These are phyloP conservation scores for Kurtzmaniella fragi DNA, from an alignment of 805 yeast genomes.

Conservation along the genomic window DNA sequence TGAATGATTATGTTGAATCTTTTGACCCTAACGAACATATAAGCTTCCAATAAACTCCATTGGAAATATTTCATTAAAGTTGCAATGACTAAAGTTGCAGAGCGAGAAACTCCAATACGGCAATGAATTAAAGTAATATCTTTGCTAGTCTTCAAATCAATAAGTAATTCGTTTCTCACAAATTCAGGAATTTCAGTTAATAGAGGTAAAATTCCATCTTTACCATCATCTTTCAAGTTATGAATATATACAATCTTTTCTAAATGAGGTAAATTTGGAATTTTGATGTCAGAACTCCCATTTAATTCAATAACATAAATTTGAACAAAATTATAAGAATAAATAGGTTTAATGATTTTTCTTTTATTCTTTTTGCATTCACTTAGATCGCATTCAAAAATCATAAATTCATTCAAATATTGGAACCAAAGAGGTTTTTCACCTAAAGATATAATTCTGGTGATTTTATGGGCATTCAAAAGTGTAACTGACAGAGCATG, in stretches of 20 bases:
- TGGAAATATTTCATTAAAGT: slow-evolving; percentile 29
- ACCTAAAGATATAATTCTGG: slow-evolving; percentile 28
- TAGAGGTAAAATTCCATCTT: slow-evolving; percentile 25
- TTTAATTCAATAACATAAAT: slow-evolving; percentile 16
- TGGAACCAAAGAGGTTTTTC: slow-evolving; percentile 31
- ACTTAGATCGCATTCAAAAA: slow-evolving; percentile 9
- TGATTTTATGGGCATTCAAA: slow-evolving; percentile 17
- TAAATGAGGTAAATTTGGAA: slow-evolving; percentile 7
- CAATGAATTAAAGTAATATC: slow-evolving; percentile 29
- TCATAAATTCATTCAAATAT: slow-evolving; percentile 5
- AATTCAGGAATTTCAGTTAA: slow-evolving; percentile 23
- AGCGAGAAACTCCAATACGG: slow-evolving; percentile 38
- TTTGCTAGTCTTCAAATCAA: slow-evolving; percentile 10
- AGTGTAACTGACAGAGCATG: slow-evolving; percentile 31
- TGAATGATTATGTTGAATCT: slow-evolving; percentile 39
- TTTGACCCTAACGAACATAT: slow-evolving; percentile 32
- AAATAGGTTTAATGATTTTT: slow-evolving; percentile 11
- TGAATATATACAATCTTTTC: slow-evolving; percentile 22
- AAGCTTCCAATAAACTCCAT: slow-evolving; percentile 28
- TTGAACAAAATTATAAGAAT: slow-evolving; percentile 12
- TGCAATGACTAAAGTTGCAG: slow-evolving; percentile 38
- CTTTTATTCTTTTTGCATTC: slow-evolving; percentile 1
- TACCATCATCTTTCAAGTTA: slow-evolving; percentile 36
- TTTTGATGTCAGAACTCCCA: not conserved
- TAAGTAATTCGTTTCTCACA: slow-evolving; percentile 24